These are phyloP conservation scores for Porogramme epimiltina DNA, from an alignment of 1,284 basidiomycete genomes.

Conservation along the genomic window DNA sequence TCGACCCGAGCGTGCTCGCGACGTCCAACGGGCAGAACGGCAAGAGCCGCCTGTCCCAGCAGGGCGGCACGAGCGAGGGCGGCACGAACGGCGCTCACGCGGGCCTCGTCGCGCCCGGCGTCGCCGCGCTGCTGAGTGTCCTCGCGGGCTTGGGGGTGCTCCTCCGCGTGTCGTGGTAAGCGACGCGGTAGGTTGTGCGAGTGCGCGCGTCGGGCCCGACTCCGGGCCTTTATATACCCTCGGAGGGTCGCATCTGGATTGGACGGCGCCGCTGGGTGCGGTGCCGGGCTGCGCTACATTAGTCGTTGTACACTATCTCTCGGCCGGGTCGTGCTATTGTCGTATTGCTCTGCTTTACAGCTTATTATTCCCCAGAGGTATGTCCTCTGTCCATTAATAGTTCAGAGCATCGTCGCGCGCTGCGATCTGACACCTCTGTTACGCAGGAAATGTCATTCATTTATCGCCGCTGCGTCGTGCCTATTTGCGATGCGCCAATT, in stretches of 20 bases:
- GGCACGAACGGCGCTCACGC: conserved; percentile 27
- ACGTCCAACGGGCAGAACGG: conserved; percentile 33
- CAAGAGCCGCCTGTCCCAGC: conserved; percentile 25
- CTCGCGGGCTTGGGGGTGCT: conserved; percentile 11
- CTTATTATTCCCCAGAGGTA: too few species aligned
- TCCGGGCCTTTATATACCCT: neutral
- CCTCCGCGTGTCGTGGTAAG: conserved; percentile 12
- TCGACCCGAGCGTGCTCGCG: conserved; percentile 33
- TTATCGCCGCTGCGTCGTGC: too few species aligned
- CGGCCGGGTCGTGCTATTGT: too few species aligned
- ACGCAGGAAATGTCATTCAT: too few species aligned
- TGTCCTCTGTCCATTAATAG: too few species aligned
- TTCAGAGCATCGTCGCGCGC: too few species aligned
- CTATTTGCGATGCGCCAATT: too few species aligned
- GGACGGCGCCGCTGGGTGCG: neutral
- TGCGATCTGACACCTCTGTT: too few species aligned
- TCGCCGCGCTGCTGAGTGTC: conserved; percentile 9
- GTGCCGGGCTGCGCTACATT: too few species aligned
- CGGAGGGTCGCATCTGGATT: neutral
- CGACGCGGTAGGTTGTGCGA: neutral
- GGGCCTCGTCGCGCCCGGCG: neutral
- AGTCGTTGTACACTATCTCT: too few species aligned
- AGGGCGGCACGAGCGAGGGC: conserved; percentile 33
- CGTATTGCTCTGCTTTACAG: too few species aligned
- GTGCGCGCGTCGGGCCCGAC: too few species aligned